These are phyloP conservation scores for Acacia acuminata DNA, from an alignment of 306 rosid genomes.

Conservation along the genomic window DNA sequence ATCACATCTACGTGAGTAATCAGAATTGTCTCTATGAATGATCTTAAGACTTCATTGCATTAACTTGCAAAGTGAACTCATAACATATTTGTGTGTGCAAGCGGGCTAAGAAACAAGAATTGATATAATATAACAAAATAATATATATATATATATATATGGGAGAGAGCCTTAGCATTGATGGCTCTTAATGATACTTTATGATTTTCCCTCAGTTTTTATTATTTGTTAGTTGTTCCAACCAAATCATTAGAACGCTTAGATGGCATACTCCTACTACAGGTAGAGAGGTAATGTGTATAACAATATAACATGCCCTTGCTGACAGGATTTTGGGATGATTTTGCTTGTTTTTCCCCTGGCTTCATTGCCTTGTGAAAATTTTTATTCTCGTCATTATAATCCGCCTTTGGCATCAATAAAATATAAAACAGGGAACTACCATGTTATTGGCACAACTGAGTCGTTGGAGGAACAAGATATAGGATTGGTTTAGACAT, in stretches of 20 bases:
- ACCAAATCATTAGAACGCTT: neutral
- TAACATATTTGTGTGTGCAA: neutral
- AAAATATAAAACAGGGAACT: neutral
- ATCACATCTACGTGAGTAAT: constrained; percentile 63
- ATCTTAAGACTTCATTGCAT: constrained; percentile 1
- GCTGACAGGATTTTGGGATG: constrained; percentile 18
- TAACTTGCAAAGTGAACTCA: constrained; percentile 4
- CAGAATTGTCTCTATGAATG: constrained; percentile 11
- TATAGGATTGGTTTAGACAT: neutral
- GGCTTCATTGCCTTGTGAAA: neutral
- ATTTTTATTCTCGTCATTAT: neutral
- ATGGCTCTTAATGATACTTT: no score
- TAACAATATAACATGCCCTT: constrained; percentile 18
- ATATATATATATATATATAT: no score
- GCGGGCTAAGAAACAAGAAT: constrained; percentile 1
- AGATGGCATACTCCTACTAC: constrained; percentile 8
- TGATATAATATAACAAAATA: no score
- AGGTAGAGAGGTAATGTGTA: constrained; percentile 21
- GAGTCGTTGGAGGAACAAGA: neutral
- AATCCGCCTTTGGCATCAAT: neutral
- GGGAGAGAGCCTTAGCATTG: no score
- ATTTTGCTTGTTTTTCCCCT: neutral
- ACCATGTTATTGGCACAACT: neutral
- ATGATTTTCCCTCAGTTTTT: neutral
- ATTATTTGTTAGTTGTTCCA: constrained; percentile 7